phyloP scores from a whole-genome alignment of 371 early-diverging fungal species.

The Mucor irregularis region DNA sequence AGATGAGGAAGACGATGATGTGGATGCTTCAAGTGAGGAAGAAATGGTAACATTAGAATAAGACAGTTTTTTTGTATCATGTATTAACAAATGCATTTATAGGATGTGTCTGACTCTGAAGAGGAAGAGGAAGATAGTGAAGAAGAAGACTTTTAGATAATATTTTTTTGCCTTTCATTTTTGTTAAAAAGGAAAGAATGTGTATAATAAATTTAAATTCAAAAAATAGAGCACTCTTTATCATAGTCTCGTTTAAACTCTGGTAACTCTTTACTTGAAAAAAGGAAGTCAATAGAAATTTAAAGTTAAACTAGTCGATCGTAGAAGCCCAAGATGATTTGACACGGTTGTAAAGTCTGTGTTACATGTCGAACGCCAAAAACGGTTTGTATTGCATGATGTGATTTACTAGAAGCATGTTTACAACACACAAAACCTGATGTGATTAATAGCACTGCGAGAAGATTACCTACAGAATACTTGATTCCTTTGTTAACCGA shows the following conservation, averaged over 20 bases:
- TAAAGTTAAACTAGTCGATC: no score
- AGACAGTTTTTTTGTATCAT: background rate
- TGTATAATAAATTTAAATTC: background rate
- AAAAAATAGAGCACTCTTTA: background rate
- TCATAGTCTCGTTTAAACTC: background rate
- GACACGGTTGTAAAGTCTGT: no score
- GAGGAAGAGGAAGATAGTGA: constrained; percentile 15
- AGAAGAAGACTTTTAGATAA: constrained; percentile 5
- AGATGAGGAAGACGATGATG: constrained; percentile 22
- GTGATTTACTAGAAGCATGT: constrained; percentile 71
- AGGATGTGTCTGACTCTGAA: constrained; percentile 15
- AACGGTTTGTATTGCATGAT: no score
- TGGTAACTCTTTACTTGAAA: no score
- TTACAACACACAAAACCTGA: constrained; percentile 62
- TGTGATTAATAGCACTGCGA: constrained; percentile 69
- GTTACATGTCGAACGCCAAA: no score
- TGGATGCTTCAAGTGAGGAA: constrained; percentile 13
- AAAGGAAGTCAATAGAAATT: no score
- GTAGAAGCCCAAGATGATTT: no score
- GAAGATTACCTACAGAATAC: constrained; percentile 67
- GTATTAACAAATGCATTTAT: background rate
- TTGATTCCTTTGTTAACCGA: constrained; percentile 75
- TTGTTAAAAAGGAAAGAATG: background rate
- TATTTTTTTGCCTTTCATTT: background rate
- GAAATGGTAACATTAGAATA: constrained; percentile 5